Percentiles rank a stretch among this genome's conserved stretches.
Evolutionary conservation across 345 rosid genomes (phyloP).

Genomic region (Salix koriyanagi): DNA sequence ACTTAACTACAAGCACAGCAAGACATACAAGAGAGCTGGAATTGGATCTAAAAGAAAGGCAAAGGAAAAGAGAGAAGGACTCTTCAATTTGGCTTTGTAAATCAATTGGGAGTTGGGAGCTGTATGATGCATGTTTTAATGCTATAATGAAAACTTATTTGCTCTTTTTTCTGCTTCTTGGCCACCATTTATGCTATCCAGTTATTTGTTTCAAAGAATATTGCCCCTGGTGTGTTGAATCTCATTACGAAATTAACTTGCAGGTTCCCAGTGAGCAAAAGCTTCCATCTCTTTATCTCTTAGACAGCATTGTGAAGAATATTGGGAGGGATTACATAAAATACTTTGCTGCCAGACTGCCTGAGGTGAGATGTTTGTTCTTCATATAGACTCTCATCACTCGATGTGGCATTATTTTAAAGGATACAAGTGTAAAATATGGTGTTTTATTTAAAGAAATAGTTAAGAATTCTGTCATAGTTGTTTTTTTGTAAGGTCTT

Average conservation of each 20-base stretch:
- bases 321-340: conserved; percentile 90
- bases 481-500: background rate
- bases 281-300: conserved; percentile 92
- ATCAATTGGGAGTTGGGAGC: background rate
- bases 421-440: background rate
- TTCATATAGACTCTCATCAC: conserved; percentile 6
- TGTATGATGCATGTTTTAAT: background rate
- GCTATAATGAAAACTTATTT: background rate
- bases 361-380: conserved; percentile 63
- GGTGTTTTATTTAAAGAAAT: background rate
- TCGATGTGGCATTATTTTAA: background rate
- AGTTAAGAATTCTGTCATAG: background rate
- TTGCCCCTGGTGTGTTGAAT: conserved; percentile 15
- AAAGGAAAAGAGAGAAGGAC: background rate
- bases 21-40: background rate
- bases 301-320: conserved; percentile 99
- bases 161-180: background rate
- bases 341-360: conserved; percentile 70
- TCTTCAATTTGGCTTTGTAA: background rate
- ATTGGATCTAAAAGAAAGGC: background rate
- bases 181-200: background rate
- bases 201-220: background rate
- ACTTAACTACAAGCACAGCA: background rate
- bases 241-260: conserved; percentile 48
- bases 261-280: conserved; percentile 99